Percentiles rank a stretch among this genome's conserved stretches.
These are phyloP conservation scores for Geotrichum fermentans DNA, from an alignment of 1,139 yeast genomes.

Conservation along the genomic window DNA sequence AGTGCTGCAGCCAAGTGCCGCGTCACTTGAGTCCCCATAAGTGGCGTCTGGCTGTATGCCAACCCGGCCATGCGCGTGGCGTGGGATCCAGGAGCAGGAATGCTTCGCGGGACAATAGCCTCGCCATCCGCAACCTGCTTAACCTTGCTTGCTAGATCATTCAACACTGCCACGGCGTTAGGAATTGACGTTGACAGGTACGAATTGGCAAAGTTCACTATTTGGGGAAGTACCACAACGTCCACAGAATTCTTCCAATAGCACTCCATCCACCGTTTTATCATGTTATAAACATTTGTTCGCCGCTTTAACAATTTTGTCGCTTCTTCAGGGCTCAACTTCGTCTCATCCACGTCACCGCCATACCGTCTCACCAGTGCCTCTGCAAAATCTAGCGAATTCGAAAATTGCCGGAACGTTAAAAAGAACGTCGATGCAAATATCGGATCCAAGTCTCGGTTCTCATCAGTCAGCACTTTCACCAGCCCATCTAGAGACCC, in stretches of 20 bases:
- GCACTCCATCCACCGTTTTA: constrained; percentile 81
- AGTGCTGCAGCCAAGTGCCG: constrained; percentile 11
- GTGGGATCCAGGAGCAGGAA: constrained; percentile 23
- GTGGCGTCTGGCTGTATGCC: constrained; percentile 14
- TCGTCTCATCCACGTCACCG: constrained; percentile 20
- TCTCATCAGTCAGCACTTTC: constrained; percentile 66
- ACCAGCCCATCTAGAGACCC: constrained; percentile 77
- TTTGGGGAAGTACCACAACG: constrained; percentile 56
- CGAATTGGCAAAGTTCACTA: constrained; percentile 74
- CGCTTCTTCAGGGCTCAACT: neutral
- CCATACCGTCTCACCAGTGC: constrained; percentile 66
- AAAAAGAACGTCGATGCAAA: constrained; percentile 73
- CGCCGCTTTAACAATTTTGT: constrained; percentile 55
- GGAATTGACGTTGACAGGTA: constrained; percentile 25
- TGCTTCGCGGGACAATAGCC: constrained; percentile 28
- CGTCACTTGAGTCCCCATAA: constrained; percentile 4
- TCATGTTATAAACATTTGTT: constrained; percentile 59
- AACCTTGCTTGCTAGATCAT: constrained; percentile 27
- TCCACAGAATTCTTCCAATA: constrained; percentile 73
- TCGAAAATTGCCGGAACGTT: constrained; percentile 72
- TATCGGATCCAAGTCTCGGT: constrained; percentile 57
- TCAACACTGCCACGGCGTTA: constrained; percentile 26
- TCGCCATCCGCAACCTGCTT: constrained; percentile 26
- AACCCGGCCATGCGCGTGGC: constrained; percentile 6
- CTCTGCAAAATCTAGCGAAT: constrained; percentile 64